Evolutionary conservation across 2,329 filamentous ascomycete species (phyloP).

Genomic region (Fusarium sp.): DNA sequence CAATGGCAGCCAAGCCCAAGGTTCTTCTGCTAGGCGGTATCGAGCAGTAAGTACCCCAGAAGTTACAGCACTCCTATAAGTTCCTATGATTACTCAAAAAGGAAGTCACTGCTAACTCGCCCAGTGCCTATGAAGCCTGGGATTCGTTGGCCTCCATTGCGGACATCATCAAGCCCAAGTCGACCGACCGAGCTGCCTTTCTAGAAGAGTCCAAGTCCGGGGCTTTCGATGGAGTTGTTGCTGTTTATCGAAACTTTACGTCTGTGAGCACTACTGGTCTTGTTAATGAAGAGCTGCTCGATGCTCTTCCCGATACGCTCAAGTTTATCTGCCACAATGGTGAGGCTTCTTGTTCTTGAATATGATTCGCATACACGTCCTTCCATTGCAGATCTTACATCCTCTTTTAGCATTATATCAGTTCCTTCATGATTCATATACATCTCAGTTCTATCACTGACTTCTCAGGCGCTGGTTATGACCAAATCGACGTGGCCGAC

Average conservation of each 20-base stretch:
- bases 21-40: slow-evolving; percentile 56
- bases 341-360: slow-evolving; percentile 46
- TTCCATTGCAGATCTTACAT: neutral
- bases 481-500: slow-evolving; percentile 80
- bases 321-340: slow-evolving; percentile 72
- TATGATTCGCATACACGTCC: neutral
- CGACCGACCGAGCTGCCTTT: slow-evolving; percentile 75
- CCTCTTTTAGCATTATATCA: neutral
- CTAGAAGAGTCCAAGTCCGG: slow-evolving; percentile 75
- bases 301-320: slow-evolving; percentile 64
- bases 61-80: neutral
- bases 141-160: slow-evolving; percentile 70
- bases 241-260: slow-evolving; percentile 77
- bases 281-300: slow-evolving; percentile 78
- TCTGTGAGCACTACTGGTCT: slow-evolving; percentile 74
- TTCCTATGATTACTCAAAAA: neutral
- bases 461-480: slow-evolving; percentile 80
- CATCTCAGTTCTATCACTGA: neutral
- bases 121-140: slow-evolving; percentile 74
- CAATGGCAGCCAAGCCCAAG: slow-evolving; percentile 48
- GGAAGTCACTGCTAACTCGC: neutral
- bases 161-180: slow-evolving; percentile 71
- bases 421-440: neutral
- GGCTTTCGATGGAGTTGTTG: slow-evolving; percentile 72
- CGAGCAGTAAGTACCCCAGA: slow-evolving; percentile 50